Base-by-base conservation (phyloP, 2,329 filamentous ascomycete genomes). In the Colletotrichum abscissum region DNA sequence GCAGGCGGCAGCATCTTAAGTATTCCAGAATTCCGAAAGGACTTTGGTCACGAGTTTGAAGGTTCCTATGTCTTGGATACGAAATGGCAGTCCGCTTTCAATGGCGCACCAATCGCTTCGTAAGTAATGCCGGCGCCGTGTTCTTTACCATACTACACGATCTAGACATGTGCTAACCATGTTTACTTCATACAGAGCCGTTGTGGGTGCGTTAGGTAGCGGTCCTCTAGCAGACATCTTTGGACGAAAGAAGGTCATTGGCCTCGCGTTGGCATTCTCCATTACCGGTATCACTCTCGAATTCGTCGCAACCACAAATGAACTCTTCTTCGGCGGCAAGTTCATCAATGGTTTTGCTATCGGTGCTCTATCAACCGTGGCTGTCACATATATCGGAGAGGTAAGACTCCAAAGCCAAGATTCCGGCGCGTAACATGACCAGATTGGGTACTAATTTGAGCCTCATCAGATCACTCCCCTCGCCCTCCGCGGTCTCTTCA, bases 1-100 rank as follows among this genome's bases (percentile, higher is more conserved):
- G 84, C 84, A 26, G 77, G 80, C 4, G 83, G 83, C 6, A 83
- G 78, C 65, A 81, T 85, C 28, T 79, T 86, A 54, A 81, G 83
- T 26, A 84, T 87, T n/a, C 85, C 85, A 2, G 72, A 83, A 67
- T 87, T 86, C 75, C 79, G 84, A 42, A 80, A 86, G 71, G 84
- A 86, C 74, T 86, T 87, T 76, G 85, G 84, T 0, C 75, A 79
- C 57, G 67, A 75, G 7, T 84, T 79, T 57, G 78, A 80, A 1
- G 81, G 78, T 1, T 77, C 77, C 67, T 86, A 83, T 77, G 83
- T 85, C 7, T 76, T 86, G 9, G 76, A 81, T 16, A 81, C 83
- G 4, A 80, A 82, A 19, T 87, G 85, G 85, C 84, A 87, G 74
- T 80, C 79, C 24, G 84, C 85, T 5, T 86, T 86, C 73, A 80